Conservation (phyloP, 177 flowering plant genomes). For the Telopea speciosissima region DNA sequence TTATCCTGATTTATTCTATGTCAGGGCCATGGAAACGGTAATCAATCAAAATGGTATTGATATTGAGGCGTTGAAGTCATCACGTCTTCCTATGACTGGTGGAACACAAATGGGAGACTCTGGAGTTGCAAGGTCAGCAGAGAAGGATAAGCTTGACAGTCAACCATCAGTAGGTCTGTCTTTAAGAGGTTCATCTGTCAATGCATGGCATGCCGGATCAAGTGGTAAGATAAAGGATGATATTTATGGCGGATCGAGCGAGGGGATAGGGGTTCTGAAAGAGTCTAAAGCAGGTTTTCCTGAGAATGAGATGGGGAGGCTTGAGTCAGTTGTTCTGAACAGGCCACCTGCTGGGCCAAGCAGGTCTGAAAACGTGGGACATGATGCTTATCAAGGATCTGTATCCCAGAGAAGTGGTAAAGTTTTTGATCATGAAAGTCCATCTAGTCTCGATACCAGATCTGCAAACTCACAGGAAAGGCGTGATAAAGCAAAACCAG, state of each 20-base stretch:
- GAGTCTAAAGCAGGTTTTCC: slow-evolving; percentile 41
- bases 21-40: slow-evolving; percentile 99
- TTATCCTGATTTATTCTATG: slow-evolving; percentile 14
- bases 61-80: slow-evolving; percentile 74
- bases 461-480: slow-evolving; percentile 71
- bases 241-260: slow-evolving; percentile 46
- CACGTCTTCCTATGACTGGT: slow-evolving; percentile 59
- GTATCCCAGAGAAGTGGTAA: slow-evolving; percentile 46
- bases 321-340: slow-evolving; percentile 40
- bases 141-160: slow-evolving; percentile 18
- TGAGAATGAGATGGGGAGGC: slow-evolving; percentile 46
- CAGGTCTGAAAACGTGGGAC: slow-evolving; percentile 29
- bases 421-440: slow-evolving; percentile 68
- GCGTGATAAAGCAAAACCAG: slow-evolving; percentile 35
- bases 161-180: slow-evolving; percentile 13
- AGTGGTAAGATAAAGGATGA: slow-evolving; percentile 18
- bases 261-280: slow-evolving; percentile 29
- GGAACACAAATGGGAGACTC: slow-evolving; percentile 62
- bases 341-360: slow-evolving; percentile 56
- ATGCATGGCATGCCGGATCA: slow-evolving; percentile 23
- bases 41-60: slow-evolving; percentile 83
- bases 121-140: slow-evolving; percentile 15
- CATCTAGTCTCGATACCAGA: slow-evolving; percentile 63
- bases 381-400: slow-evolving; percentile 57
- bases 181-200: slow-evolving; percentile 13